Evolutionary conservation across 148 eudicot species (phyloP), one percentile per base, ranked within the genome.

Genomic region (Vaccinium darrowii): DNA sequence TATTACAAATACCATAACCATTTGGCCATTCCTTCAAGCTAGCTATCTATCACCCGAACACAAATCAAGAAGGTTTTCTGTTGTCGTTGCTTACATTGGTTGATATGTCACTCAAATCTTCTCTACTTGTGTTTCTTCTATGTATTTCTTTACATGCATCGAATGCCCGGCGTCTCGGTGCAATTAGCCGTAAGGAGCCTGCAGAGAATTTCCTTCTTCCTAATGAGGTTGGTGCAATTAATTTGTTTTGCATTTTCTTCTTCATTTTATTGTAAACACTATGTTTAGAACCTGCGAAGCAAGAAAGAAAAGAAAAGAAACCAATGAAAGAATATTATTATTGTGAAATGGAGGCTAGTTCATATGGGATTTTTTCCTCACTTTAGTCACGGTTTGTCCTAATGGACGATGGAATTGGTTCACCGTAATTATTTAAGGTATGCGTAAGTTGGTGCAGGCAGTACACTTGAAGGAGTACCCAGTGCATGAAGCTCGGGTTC

Each of bases 71-170:
- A 60, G 10, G 21, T 60, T 60, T 19, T 14, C 47, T 3, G 14
- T 8, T 33, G 9, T 19, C 7, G 0, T 14, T 15, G 10, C 3
- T 12, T 14, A 25, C 3, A 25, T 60, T 75, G 7, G 23, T 75
- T 88, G 83, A 47, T 39, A 89, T 89, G 89, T 78, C 89, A 78
- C 54, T 81, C 51, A 21, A 58, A 25, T 81, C 73, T 7, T 82
- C 77, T 84, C 80, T 88, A n/a, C 47, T 86, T 86, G 19, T 87
- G 33, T 65, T 82, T 74, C 83, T 87, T 84, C 58, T 88, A 30
- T 91, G 85, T 18, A 53, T 91, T 72, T 77, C 84, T 27, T 74
- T 79, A 4, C 85, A 85, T 88, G 86, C 81, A 51, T 74, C 84
- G 33, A 76, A 53, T 74, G 91, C 86, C 36, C 88, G 91, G 8